A percentile compares a stretch with the other conserved stretches of the same genome.
These are phyloP conservation scores for Moniliella sp. DNA, from an alignment of 1,284 basidiomycete genomes.

Conservation along the genomic window DNA sequence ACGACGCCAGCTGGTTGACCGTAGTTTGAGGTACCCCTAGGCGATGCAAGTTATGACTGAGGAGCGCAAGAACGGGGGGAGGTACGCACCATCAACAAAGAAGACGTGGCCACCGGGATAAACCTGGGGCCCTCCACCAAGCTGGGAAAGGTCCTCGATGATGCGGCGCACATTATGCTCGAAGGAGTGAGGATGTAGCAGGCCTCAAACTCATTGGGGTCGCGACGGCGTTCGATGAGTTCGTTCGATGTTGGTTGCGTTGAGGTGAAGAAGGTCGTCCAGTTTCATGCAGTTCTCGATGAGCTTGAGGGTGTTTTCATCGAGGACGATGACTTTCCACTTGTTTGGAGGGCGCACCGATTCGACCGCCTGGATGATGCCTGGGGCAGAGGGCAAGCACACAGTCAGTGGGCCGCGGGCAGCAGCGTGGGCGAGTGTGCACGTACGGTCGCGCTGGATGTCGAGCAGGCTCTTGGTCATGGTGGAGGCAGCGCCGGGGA, in stretches of 20 bases:
- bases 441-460: too few species aligned
- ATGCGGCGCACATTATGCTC: conserved; percentile 70
- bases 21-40: conserved; percentile 23
- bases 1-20: conserved; percentile 26
- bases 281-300: conserved; percentile 70
- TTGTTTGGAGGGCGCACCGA: too few species aligned
- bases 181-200: conserved; percentile 79
- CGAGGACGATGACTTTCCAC: conserved; percentile 96
- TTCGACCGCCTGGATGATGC: too few species aligned
- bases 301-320: conserved; percentile 67
- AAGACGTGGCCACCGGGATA: conserved; percentile 78
- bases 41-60: conserved; percentile 1
- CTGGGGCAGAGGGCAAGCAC: too few species aligned
- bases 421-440: too few species aligned
- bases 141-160: conserved; percentile 39
- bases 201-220: conserved; percentile 25
- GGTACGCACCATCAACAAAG: conserved; percentile 67
- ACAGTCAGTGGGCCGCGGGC: too few species aligned
- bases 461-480: too few species aligned
- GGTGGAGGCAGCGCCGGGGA: too few species aligned
- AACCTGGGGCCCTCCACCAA: conserved; percentile 5
- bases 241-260: conserved; percentile 27
- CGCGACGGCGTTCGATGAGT: conserved; percentile 17
- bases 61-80: neutral
- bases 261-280: conserved; percentile 37